phyloP scores from a whole-genome alignment of 2,329 filamentous ascomycete species.

The Passalora sequoiae region DNA sequence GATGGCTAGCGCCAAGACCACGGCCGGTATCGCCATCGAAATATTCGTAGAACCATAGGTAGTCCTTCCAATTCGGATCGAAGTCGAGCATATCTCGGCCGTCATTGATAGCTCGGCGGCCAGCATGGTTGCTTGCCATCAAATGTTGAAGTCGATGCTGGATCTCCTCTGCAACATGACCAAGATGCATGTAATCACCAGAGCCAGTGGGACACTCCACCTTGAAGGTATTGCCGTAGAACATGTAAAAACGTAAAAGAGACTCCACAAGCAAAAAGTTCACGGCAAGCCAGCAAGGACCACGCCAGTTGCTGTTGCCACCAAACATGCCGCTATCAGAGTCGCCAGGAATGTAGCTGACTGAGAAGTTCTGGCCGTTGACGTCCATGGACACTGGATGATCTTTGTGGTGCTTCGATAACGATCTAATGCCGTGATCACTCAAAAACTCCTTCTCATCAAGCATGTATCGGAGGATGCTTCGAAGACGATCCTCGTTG shows the following conservation, averaged over 20 bases:
- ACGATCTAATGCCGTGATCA: conserved; percentile 80
- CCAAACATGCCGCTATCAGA: conserved; percentile 93
- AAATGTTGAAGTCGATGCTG: conserved; percentile 92
- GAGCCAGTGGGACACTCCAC: conserved; percentile 93
- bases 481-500: conserved; percentile 83
- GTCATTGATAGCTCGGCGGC: conserved; percentile 80
- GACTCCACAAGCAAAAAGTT: conserved; percentile 94
- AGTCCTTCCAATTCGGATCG: conserved; percentile 87
- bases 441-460: conserved; percentile 91
- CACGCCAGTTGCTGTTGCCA: conserved; percentile 97
- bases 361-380: conserved; percentile 81
- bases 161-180: conserved; percentile 88
- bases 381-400: conserved; percentile 93
- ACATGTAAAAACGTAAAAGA: conserved; percentile 91
- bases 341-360: conserved; percentile 89
- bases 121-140: conserved; percentile 77
- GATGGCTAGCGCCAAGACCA: conserved; percentile 85
- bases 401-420: conserved; percentile 87
- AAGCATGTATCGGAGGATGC: conserved; percentile 86
- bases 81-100: conserved; percentile 83
- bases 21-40: conserved; percentile 90
- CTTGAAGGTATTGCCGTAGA: conserved; percentile 82
- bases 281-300: conserved; percentile 89
- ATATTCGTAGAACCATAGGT: conserved; percentile 95
- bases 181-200: conserved; percentile 90